Evolutionary conservation across 1,284 basidiomycete genomes (phyloP).

Genomic region (Sphagnurus paluster): DNA sequence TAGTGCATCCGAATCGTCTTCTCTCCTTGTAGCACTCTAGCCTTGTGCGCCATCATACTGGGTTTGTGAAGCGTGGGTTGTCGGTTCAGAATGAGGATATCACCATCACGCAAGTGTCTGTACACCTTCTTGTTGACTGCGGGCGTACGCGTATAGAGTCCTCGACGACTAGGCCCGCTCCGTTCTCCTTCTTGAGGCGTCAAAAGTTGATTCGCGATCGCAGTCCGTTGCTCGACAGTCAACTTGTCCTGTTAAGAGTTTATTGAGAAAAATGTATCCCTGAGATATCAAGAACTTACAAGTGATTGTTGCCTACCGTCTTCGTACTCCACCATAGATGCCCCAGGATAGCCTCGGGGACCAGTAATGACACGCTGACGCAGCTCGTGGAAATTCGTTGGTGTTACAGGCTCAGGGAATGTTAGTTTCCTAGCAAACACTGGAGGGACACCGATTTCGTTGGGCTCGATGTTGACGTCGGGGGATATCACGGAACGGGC

Average conservation of each 20-base stretch:
- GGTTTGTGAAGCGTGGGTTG: slow-evolving; percentile 99
- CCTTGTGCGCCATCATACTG: slow-evolving; percentile 99
- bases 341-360: slow-evolving; percentile 89
- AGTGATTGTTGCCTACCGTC: slow-evolving; percentile 87
- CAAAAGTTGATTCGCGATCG: slow-evolving; percentile 95
- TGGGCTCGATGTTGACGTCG: slow-evolving; percentile 99
- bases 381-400: slow-evolving; percentile 88
- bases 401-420: slow-evolving; percentile 96
- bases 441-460: slow-evolving; percentile 98
- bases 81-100: slow-evolving; percentile 95
- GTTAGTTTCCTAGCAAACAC: slow-evolving; percentile 98
- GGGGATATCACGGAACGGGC: slow-evolving; percentile 99
- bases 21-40: slow-evolving; percentile 91
- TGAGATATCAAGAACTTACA: slow-evolving; percentile 40
- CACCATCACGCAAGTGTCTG: slow-evolving; percentile 93
- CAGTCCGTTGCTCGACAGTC: slow-evolving; percentile 85
- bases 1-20: slow-evolving; percentile 99
- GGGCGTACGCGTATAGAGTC: slow-evolving; percentile 69
- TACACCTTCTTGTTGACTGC: slow-evolving; percentile 97
- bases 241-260: slow-evolving; percentile 69
- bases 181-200: slow-evolving; percentile 84
- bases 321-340: slow-evolving; percentile 93
- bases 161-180: slow-evolving; percentile 46
- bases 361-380: slow-evolving; percentile 93
- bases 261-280: slow-evolving; percentile 1